Evolutionary conservation across 78 protist genomes (phyloP).

Genomic region (Planoprotostelium fungivorum): DNA sequence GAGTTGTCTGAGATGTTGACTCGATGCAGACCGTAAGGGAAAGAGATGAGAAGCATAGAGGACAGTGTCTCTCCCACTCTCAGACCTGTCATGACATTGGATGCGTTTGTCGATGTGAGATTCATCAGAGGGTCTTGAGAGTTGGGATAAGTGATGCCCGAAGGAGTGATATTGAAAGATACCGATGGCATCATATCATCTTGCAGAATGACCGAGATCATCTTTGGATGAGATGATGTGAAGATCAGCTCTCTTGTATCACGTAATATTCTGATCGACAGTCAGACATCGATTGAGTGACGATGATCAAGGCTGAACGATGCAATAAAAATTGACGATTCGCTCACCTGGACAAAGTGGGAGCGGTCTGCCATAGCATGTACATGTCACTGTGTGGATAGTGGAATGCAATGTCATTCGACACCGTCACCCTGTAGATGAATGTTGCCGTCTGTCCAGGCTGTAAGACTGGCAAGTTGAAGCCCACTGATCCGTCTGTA

Average conservation of each 20-base stretch:
- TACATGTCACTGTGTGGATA: not conserved
- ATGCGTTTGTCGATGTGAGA: not conserved
- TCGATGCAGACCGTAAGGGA: not conserved
- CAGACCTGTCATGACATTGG: not conserved
- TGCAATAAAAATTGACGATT: too few species aligned
- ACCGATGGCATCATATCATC: not conserved
- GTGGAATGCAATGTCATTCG: not conserved
- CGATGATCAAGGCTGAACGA: not conserved
- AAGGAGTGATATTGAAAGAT: not conserved
- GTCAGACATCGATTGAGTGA: not conserved
- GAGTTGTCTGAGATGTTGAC: not conserved
- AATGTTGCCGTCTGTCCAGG: not conserved
- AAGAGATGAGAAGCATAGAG: not conserved
- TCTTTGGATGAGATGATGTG: not conserved
- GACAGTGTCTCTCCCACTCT: not conserved
- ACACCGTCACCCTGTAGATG: not conserved
- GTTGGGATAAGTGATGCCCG: not conserved
- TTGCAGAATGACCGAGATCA: not conserved
- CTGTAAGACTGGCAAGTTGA: not conserved
- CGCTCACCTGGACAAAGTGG: not conserved
- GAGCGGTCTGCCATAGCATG: too few species aligned
- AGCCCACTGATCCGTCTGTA: not conserved
- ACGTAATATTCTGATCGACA: not conserved
- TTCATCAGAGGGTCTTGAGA: not conserved
- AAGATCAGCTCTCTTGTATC: too few species aligned